Percentiles rank a stretch among this genome's conserved stretches.
Evolutionary conservation across 192 early-diverging fungal genomes (phyloP).

Genomic region (Coemansia biformis): DNA sequence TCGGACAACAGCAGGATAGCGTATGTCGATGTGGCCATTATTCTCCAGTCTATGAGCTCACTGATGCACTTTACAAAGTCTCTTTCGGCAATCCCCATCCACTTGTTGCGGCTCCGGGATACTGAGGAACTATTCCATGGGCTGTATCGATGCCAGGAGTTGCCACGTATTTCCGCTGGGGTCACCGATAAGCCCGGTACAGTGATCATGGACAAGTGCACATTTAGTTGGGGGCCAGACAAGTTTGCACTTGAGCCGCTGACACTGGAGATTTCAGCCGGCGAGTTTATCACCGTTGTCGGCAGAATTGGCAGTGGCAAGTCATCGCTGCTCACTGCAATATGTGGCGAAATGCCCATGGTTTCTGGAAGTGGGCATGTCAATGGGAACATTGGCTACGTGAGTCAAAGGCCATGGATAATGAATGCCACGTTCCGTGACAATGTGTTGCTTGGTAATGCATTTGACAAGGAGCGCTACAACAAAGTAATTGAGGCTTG

Average conservation of each 20-base stretch:
- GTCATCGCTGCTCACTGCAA: conserved; percentile 54
- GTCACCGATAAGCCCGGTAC: not conserved
- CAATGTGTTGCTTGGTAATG: conserved; percentile 34
- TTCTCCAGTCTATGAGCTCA: no score
- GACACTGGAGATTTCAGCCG: conserved; percentile 52
- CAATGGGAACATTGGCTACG: conserved; percentile 51
- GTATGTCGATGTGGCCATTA: no score
- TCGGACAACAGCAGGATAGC: no score
- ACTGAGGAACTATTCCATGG: no score
- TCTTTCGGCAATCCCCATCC: no score
- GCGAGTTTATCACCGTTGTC: conserved; percentile 68
- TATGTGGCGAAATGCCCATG: conserved; percentile 82
- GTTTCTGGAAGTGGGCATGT: conserved; percentile 58
- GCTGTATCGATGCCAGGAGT: no score
- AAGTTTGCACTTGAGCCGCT: conserved; percentile 56
- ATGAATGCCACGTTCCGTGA: conserved; percentile 43
- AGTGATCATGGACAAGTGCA: conserved; percentile 4
- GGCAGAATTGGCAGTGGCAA: conserved; percentile 74
- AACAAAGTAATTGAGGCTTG: conserved; percentile 14
- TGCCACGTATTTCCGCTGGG: no score
- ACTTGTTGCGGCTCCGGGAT: no score
- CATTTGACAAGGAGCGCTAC: conserved; percentile 18
- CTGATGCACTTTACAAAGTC: no score
- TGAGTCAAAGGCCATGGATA: conserved; percentile 41
- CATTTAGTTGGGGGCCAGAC: conserved; percentile 11